Base-by-base conservation (phyloP, 345 rosid genomes). In the Arabis hirsuta region DNA sequence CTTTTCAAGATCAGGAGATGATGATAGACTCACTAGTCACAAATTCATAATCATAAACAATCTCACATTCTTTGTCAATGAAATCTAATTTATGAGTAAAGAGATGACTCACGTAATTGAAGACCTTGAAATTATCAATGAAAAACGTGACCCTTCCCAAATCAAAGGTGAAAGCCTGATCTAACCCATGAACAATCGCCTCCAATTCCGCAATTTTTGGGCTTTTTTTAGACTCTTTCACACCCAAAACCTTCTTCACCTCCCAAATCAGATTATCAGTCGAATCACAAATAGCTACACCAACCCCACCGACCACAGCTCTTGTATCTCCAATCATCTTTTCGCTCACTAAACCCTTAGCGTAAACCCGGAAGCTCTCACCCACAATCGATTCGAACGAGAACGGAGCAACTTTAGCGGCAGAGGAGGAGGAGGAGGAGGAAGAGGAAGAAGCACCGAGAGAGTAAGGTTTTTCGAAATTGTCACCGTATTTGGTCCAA, bases 151-250 rank as follows among this genome's bases (percentile, higher is more conserved):
- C 73, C 45, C 80, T 79, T 51, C 80, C 82, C 79, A 91, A 82
- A 67, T 84, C 87, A 85, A 89, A 77, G 62, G 58, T 45, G 45
- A 82, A 71, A 19, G 90, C 95, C n/a, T 82, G 86, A 43, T 78
- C 79, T 10, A 92, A 81, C 20, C 90, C 97, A 74, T 81, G 87
- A 69, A 89, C 59, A 72, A 91, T 61, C 10, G 88, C 91, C 45
- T 81, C 78, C 14, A 81, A 11, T 54, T 79, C 92, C 0, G 85
- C 86, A 41, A 73, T 79, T 13, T 65, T 68, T 12, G 59, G 45
- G 62, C 78, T 79, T 76, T 71, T 79, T 76, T 71, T 76, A 42
- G 63, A 59, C 44, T 76, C 70, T 9, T 62, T 79, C 0, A 63
- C 79, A 13, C 55, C 71, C 71, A 83, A 48, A 53, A 62, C 71